Base-by-base conservation (phyloP, 192 early-diverging fungal species). In the Linnemannia exigua region DNA sequence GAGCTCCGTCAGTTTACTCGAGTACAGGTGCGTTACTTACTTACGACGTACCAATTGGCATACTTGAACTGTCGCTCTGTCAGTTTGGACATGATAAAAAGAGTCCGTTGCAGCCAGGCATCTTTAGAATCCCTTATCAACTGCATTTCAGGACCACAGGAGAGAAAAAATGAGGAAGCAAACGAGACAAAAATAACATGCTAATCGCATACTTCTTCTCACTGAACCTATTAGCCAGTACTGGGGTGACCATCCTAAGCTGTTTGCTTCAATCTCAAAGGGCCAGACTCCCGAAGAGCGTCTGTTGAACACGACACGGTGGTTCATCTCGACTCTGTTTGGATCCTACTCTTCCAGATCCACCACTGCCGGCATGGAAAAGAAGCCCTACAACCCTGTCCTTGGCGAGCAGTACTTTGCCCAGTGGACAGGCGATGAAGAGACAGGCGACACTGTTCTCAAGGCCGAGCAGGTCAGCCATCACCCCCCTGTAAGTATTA, bases 311-410 rank as follows among this genome's bases (percentile, higher is more conserved):
- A 92, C 93, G 20, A 88, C 94, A 36, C 90, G 90, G 72, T 96
- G 96, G 96, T 96, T 94, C 76, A 90, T 96, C 44, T 95, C 94
- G 46, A 94, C 95, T 41, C 89, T 96, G 35, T 95, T 95, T 69
- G 96, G 96, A 54, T 94, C 93, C 35, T 96, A 94, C 87, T 90
- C 94, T 67, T 92, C 90, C 67, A 92, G 95, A 72, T 90, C 93
- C 37, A 93, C 94, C 16, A 92, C 92, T 69, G 93, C 92, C 15
- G 90, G 92, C 87, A 92, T 89, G 82, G 96, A 96, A 77, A 95
- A 95, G 89, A 96, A 96, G 82, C 95, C 95, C 12, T 96, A 94
- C 78, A 91, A 91, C 50, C 90, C 90, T 15, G 79, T 91, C 35
- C 80, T 91, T 35, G 90, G 90, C 15, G 90, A 91, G 41, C 90